Evolutionary conservation across 176 grass and related monocot species (phyloP), one percentile per base, ranked within the genome.

Genomic region (Themeda triandra): DNA sequence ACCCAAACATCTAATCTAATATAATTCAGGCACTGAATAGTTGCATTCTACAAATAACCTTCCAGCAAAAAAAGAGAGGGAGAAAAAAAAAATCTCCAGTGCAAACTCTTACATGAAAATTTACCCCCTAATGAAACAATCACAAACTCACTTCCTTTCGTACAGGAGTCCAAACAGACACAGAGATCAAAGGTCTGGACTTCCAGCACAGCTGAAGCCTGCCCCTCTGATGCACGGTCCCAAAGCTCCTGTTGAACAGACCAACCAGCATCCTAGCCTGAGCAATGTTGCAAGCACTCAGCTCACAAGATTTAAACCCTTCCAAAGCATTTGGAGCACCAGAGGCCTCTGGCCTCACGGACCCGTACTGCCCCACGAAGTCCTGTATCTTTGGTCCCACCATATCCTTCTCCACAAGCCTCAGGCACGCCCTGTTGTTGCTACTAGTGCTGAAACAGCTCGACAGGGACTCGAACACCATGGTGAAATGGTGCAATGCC

Each of bases 131-230:
- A 62, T 27, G 58, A 59, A 25, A 90, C 36, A 51, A 45, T 63
- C 27, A 78, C 13, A 45, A 84, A 23, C 32, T 70, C 35, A 19
- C 78, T 63, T 78, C 9, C 21, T 83, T 72, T 66, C 36, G 41
- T 30, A 66, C 13, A 60, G 71, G 80, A 76, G 37, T 51, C 84
- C 84, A 92, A 51, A 86, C 81, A 37, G 91, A 89, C 19, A 89
- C 91, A 23, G 80, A 80, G 44, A 72, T 84, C 71, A 89, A 33
- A 60, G 84, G 84, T 66, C 80, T 92, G 5, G 84, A 87, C 66
- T 92, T 92, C 91, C 91, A 92, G 79, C 87, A 87, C 81, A 92
- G 18, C 9, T 78, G 54, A 80, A 92, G 77, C 77, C 76, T 89
- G 14, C 84, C 81, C 23, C 81, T 89, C 76, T 84, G 77, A 37